Evolutionary conservation across 2,329 filamentous ascomycete genomes (phyloP), one percentile per base, ranked within the genome.

Genomic region (Nannizzia gypsea): DNA sequence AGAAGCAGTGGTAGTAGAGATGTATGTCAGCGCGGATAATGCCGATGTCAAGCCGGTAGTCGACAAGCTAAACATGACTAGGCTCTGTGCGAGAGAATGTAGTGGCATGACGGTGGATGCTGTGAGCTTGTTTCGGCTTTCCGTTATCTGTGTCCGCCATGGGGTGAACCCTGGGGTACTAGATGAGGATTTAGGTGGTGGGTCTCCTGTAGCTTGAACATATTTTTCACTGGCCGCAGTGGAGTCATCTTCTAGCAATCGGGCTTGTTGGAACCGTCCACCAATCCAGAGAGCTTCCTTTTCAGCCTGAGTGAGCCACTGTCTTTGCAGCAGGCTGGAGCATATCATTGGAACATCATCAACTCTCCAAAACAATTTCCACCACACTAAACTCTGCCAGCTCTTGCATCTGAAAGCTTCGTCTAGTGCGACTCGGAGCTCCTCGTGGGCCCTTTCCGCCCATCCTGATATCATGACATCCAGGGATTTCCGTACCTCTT

Each of bases 321-420:
- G 80, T 64, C 85, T 84, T 62, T 83, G 81, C 2, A 96, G 77
- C 62, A 96, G 86, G 66, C 93, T 88, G 0, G 84, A 83, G 2
- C 88, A 85, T 59, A 96, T 84, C 80, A 92, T 87, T 2, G 84
- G 83, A 9, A 96, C 89, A 67, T 96, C 92, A 69, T 97, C 92
- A 24, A 93, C 90, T 20, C 90, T 84, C 90, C 90, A 96, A 70
- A 96, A 90, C 0, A 97, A 80, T 71, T 95, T 95, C 87, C 90
- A 96, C 91, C 92, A 97, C 15, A 85, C 81, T 3, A 96, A 78
- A 63, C 88, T 86, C 26, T 83, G 82, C 92, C 92, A 96, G 42
- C 84, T 80, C 17, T 77, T 80, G n/a, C 88, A 84, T 0, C 81
- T 78, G 66, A 96, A 92, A 0, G 89, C 90, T 50, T 83, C 75